Base-by-base conservation (phyloP, 2,329 filamentous ascomycete genomes). In the Ilyonectria destructans region DNA sequence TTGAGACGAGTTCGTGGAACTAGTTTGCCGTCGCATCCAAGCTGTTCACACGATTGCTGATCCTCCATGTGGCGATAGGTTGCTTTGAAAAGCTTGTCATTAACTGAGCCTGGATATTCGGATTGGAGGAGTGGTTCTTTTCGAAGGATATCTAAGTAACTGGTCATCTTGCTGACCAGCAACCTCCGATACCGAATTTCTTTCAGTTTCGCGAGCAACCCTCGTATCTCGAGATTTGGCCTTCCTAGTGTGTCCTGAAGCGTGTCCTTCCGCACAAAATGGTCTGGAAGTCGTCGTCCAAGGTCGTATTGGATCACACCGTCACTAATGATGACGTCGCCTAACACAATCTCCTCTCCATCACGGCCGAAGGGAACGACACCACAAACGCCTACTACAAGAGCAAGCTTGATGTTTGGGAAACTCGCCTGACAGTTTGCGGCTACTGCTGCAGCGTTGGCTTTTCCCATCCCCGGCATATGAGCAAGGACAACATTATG, bases 321-420 rank as follows among this genome's bases (percentile, higher is more conserved):
- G 1, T 70, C 74, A 55, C 78, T 79, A 29, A 81, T 71, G 9
- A 81, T 67, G 0, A 82, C 77, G 54, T 82, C 78, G 7, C 80
- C 78, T 0, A 81, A 69, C 3, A 78, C 21, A 15, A 76, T 72
- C 55, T 78, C 74, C 4, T 45, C 35, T 2, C 56, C 61, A 31
- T 40, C n/a, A 23, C 23, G 23, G 10, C 43, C 31, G 1, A 48
- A 31, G 9, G 82, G 81, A 6, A 78, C 72, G 13, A 77, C 81
- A 6, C 81, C 82, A 59, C 82, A 84, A 1, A 84, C 71, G 0
- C 83, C 83, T 3, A 82, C 81, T 2, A 84, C 45, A 1, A 85
- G 57, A 2, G 71, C 80, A 23, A 23, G 23, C 23, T 23, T 23
- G 23, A 23, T 23, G 23, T 23, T 23, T 23, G 23, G 23, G 23